phyloP scores from a whole-genome alignment of 78 protist genomes.

The Dictyostelium discoideum region DNA sequence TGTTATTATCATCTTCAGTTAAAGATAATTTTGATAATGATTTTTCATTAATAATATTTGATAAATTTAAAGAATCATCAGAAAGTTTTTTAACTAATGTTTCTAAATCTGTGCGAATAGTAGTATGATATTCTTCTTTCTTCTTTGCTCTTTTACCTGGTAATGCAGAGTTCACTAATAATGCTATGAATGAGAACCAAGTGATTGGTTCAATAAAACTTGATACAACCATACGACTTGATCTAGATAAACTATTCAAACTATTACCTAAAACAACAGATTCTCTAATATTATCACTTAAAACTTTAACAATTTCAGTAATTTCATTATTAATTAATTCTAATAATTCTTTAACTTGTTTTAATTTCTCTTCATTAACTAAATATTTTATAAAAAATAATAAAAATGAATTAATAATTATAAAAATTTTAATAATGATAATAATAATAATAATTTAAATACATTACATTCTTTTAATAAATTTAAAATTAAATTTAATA shows the following conservation, averaged over 20 bases:
- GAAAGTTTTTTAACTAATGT: not conserved
- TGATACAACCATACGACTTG: not conserved
- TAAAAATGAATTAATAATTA: not conserved
- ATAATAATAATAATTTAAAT: not conserved
- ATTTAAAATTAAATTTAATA: not conserved
- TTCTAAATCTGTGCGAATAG: slow-evolving; percentile 32
- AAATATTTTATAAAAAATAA: not conserved
- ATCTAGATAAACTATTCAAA: not conserved
- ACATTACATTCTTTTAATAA: not conserved
- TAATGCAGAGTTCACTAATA: not conserved
- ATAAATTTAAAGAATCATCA: not conserved
- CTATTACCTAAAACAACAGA: not conserved
- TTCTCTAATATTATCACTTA: not conserved
- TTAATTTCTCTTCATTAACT: not conserved
- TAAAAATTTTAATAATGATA: too few relatives aligned
- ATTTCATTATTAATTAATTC: not conserved
- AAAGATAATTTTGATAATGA: not conserved
- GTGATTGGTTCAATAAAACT: slow-evolving; percentile 31
- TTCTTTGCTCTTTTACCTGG: slow-evolving; percentile 64
- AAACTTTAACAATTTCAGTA: not conserved
- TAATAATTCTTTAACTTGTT: slow-evolving; percentile 8
- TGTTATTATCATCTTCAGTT: not conserved
- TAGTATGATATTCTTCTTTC: slow-evolving; percentile 40
- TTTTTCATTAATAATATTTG: not conserved
- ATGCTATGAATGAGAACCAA: slow-evolving; percentile 11